Conservation (phyloP, 176 grass and related monocot genomes). For the Carex cristatella region DNA sequence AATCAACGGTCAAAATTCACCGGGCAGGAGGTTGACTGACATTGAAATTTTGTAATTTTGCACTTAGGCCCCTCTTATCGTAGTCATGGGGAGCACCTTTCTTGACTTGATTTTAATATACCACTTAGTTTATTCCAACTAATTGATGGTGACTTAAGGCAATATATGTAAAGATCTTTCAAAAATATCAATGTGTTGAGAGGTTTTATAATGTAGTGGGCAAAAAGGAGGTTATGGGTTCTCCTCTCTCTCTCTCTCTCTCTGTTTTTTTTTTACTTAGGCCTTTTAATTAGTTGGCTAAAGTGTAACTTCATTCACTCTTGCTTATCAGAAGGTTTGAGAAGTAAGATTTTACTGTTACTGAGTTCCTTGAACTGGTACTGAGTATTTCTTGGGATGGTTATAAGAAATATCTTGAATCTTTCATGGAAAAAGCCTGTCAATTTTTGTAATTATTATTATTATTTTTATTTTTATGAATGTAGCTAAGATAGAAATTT, state of each 20-base stretch:
- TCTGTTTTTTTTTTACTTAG: background rate
- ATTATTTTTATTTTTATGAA: background rate
- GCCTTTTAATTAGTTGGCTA: background rate
- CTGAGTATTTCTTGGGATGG: background rate
- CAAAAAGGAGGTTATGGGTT: background rate
- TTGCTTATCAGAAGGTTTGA: too few relatives aligned
- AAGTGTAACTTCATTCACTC: background rate
- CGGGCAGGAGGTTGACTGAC: background rate
- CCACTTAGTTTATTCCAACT: constrained; percentile 14
- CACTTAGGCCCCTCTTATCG: background rate
- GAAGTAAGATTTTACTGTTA: background rate
- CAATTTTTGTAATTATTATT: background rate
- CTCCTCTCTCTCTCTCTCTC: too few relatives aligned
- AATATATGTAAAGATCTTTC: constrained; percentile 5
- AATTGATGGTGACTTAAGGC: constrained; percentile 7
- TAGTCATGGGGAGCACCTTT: constrained; percentile 19
- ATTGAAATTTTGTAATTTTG: background rate
- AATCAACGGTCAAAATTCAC: background rate
- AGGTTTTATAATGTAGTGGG: background rate
- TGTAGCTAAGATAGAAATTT: background rate
- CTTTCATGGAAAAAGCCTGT: background rate
- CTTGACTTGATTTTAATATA: constrained; percentile 21
- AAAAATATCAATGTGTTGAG: background rate
- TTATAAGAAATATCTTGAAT: background rate
- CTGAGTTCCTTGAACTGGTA: too few relatives aligned